Base-by-base conservation (phyloP, 441 rosid genomes). In the Eutrema salsugineum region DNA sequence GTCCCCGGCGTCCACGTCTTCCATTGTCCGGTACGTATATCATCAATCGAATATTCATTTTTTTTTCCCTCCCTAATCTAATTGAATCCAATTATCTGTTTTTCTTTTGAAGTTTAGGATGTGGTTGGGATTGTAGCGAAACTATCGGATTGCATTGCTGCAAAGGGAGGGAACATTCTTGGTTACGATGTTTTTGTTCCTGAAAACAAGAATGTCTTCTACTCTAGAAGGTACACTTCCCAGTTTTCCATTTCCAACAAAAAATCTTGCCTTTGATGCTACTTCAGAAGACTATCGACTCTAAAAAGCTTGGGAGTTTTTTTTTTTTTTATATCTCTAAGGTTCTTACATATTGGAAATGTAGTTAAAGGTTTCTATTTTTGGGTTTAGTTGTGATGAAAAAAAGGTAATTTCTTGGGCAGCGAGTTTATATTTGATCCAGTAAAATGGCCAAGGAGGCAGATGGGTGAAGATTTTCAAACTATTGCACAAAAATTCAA, bases 371-470 rank as follows among this genome's bases (percentile, higher is more conserved):
- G 43, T 63, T 66, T 35, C 63, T 49, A 54, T 42, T 22, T 56
- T 50, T 68, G 76, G 70, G 24, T 74, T 60, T 33, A 24, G 19
- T 46, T 69, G 32, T 69, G 66, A 55, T 70, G 28, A 63, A 56
- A 70, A 63, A 56, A 70, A 57, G 8, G 72, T 58, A 8, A 30
- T 57, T 76, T 70, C 27, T 58, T 63, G 49, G 65, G 77, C 91
- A 94, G 99, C 67, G 98, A 94, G 83, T 94, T 94, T 78, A 70
- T 82, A 43, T 92, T 89, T 51, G 97, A 94, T 77, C 88, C 88
- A 54, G 71, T 75, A 22, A 90, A 81, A 72, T 94, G 99, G 98
- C 90, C 93, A 3, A 83, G 96, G 70, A 79, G 78, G 7, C 88
- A 85, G 83, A 86, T 94, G 87, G 80, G 83, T 70, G 84, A 79